Conservation (phyloP, 2,329 filamentous ascomycete species). For the Teratosphaeria gauchensis region DNA sequence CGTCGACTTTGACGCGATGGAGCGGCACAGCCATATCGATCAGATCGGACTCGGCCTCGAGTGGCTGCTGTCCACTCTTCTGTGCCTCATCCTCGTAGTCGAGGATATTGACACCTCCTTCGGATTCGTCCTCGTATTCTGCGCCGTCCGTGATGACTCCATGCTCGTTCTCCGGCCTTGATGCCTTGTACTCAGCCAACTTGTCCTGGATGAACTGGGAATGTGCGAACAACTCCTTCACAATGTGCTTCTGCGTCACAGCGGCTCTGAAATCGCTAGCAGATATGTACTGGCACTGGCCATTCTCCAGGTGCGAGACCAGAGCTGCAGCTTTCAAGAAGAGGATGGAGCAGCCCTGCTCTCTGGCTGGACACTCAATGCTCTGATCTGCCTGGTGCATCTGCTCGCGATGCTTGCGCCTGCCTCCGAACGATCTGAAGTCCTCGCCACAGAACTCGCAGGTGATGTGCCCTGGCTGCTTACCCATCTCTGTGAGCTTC, state of each 20-base stretch:
- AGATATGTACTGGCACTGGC: slow-evolving; percentile 38
- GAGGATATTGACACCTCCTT: slow-evolving; percentile 10
- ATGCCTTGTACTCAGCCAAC: slow-evolving; percentile 5
- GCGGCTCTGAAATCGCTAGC: slow-evolving; percentile 37
- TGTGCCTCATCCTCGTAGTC: slow-evolving; percentile 11
- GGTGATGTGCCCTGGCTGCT: slow-evolving; percentile 35
- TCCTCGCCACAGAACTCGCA: slow-evolving; percentile 50
- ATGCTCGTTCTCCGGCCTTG: not conserved
- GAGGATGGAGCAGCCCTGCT: slow-evolving; percentile 36
- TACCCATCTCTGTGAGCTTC: slow-evolving; percentile 11
- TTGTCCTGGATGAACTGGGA: slow-evolving; percentile 15
- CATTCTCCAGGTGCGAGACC: slow-evolving; percentile 46
- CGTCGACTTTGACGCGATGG: not conserved
- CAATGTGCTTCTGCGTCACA: slow-evolving; percentile 42
- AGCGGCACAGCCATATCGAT: not conserved
- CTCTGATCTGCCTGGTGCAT: slow-evolving; percentile 38
- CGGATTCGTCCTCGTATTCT: slow-evolving; percentile 3
- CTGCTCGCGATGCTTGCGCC: slow-evolving; percentile 42
- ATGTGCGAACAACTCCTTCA: slow-evolving; percentile 27
- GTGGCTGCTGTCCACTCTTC: slow-evolving; percentile 5
- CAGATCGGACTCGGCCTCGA: slow-evolving; percentile 8
- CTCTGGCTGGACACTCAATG: slow-evolving; percentile 35
- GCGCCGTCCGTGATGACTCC: not conserved
- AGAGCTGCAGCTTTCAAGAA: slow-evolving; percentile 42
- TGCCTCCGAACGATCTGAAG: slow-evolving; percentile 44